Base-by-base conservation (phyloP, 371 early-diverging fungal species). In the Chytridium lagenaria region DNA sequence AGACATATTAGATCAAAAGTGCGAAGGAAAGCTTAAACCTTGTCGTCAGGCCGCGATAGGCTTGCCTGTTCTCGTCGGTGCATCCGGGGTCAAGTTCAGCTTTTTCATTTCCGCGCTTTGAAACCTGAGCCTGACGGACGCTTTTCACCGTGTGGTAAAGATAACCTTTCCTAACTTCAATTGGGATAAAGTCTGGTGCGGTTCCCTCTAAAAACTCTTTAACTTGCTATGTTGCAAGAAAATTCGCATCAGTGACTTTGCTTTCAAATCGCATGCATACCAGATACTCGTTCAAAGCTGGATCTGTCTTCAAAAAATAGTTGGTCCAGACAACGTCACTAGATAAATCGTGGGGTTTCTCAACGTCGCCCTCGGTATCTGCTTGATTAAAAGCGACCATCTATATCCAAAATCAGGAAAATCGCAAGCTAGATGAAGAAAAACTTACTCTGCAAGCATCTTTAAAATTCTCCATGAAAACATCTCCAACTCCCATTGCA, bases 11-110 rank as follows among this genome's bases (percentile, higher is more conserved):
- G 28, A 71, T 69, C 82, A 81, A 51, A 31, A 55, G 23, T 31
- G 5, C 22, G 1, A 52, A 55, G 12, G 19, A n/a, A 7, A 34
- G 33, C 63, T 36, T 22, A 15, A 22, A 44, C 44, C 19, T 44
- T 44, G 19, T 44, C 44, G 44, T 44, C 44, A 12, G 44, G 68
- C 33, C 1, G 75, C 82, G 1, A 89, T 68, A 15, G 59, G 57
- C 63, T 69, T 81, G 22, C 71, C 67, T 74, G 84, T 85, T 36
- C 89, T 77, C 7, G 77, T 78, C 19, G 87, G 67, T 0, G 88
- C 85, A 50, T 88, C 89, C 0, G 89, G 89, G 57, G 89, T 89
- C 34, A 82, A 70, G 65, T 84, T 80, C 0, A n/a, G n/a, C n/a
- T n/a, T n/a, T n/a, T n/a, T n/a, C n/a, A n/a, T n/a, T n/a, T n/a